Evolutionary conservation across 768 basidiomycete genomes (phyloP), one percentile per base, ranked within the genome.

Genomic region (Rhizopogon vinicolor): DNA sequence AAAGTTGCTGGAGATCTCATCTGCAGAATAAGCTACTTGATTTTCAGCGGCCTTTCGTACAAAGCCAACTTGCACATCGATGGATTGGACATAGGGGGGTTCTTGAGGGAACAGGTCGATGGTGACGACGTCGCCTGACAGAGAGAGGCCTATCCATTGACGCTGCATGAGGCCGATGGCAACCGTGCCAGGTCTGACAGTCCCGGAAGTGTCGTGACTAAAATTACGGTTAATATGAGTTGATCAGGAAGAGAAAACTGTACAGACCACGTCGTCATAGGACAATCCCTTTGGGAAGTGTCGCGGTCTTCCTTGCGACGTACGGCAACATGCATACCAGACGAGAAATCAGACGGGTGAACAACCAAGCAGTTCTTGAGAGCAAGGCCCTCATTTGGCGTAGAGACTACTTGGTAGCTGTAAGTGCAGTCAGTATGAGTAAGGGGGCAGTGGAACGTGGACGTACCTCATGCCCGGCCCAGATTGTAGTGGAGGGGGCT

Each of bases 101-200:
- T 80, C 74, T 49, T 79, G 74, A 0, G 81, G 69, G 19, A 91
- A 77, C 2, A 80, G 70, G 53, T 89, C 85, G 40, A 96, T 78
- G 14, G 86, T 80, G 51, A 91, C 87, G 13, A 75, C 65, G 65
- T 97, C 94, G 0, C 93, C 93, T 2, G 76, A 70, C 41, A 88
- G 70, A 14, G 93, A 93, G 7, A 98, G 78, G 5, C 86, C 87
- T 42, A 94, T 88, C 93, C 93, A 99, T 73, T 91, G 85, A 9
- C 97, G 83, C 56, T 93, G 91, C 56, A 84, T 72, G 22, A 83
- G 78, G 29, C 89, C 87, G 6, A 86, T 84, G n/a, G 88, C 93
- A 29, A 98, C 78, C 2, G 74, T 71, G 3, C 91, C 88, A 0
- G 84, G 83, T 5, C 72, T 72, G 4, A 99, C 67, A 57, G 81